These are phyloP conservation scores for Colletotrichum noveboracense DNA, from an alignment of 2,329 filamentous ascomycete species.

Conservation along the genomic window DNA sequence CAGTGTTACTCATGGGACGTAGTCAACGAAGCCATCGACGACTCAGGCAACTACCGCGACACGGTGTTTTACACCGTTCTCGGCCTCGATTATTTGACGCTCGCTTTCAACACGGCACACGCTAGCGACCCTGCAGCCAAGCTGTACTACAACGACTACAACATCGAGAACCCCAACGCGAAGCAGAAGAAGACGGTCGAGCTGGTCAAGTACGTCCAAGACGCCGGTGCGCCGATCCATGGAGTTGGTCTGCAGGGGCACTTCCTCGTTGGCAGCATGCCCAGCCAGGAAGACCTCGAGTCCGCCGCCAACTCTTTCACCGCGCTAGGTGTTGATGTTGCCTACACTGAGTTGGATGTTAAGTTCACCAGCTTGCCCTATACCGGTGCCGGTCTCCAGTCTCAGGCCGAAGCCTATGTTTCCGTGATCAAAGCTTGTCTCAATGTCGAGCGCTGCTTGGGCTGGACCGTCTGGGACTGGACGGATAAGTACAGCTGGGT, in stretches of 20 bases:
- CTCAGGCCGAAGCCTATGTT: conserved; percentile 52
- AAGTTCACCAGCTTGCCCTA: conserved; percentile 49
- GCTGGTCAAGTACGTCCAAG: conserved; percentile 38
- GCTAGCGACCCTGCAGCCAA: conserved; percentile 46
- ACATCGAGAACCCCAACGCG: conserved; percentile 51
- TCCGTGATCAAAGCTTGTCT: conserved; percentile 34
- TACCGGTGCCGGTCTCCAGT: conserved; percentile 37
- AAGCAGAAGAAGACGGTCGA: conserved; percentile 55
- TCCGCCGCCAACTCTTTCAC: conserved; percentile 59
- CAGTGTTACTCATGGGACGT: conserved; percentile 58
- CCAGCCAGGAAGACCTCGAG: conserved; percentile 40
- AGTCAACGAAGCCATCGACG: conserved; percentile 51
- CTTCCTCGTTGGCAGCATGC: conserved; percentile 48
- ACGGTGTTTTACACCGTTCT: conserved; percentile 47
- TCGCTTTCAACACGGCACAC: conserved; percentile 49
- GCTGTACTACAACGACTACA: conserved; percentile 46
- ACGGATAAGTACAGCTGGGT: conserved; percentile 44
- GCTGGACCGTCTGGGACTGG: conserved; percentile 43
- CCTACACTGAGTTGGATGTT: conserved; percentile 56
- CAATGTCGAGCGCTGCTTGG: conserved; percentile 36
- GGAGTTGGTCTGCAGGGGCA: conserved; percentile 59
- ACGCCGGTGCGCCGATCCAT: conserved; percentile 52
- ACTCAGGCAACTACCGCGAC: conserved; percentile 43
- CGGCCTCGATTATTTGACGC: conserved; percentile 48
- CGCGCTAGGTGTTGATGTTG: conserved; percentile 49